Base-by-base conservation (phyloP, 495 filamentous ascomycete species). In the Daldinia childiae region DNA sequence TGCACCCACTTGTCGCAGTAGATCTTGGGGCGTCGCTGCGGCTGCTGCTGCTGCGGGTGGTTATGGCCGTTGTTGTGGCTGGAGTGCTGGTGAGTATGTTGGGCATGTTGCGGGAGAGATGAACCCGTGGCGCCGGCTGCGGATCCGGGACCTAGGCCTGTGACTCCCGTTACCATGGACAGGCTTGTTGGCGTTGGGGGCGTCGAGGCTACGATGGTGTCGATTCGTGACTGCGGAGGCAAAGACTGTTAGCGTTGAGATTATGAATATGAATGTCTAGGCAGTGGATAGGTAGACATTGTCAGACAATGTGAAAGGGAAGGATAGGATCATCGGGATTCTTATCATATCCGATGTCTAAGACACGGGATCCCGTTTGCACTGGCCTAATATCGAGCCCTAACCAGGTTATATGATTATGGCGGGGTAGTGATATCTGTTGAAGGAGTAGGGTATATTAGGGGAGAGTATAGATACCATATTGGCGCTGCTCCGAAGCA, bases 1-100 rank as follows among this genome's bases (percentile, higher is more conserved):
- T 90, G 89, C 48, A 97, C 88, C 92, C 92, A 97, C 78, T 93
- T 91, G 38, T 91, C 92, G 81, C 94, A 97, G 78, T 90, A 95
- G 54, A 89, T 81, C 76, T 97, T 97, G 19, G 68, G 66, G 17
- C 76, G 76, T 21, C 72, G 66, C 54, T 69, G 75, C 6, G 71
- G 32, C 30, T 45, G 34, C 34, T 36, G 30, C 30, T 43, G 34
- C 12, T 36, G 34, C 11, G 12, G 11, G 12, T 36, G 34, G 34
- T 36, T 36, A 3, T 38, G 48, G 24, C 14, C 4, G 14, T 1
- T 29, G 19, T 14, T 27, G 26, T 15, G 1, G 34, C 48, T 15
- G 34, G 1, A 0, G 15, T 48, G 45, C 0, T 27, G 30, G 43
- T 55, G n/a, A 8, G 11, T 57, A 9, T 7, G 21, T 11, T 26